phyloP scores from a whole-genome alignment of 495 filamentous ascomycete species.

The Penicillium atrosanguineum region DNA sequence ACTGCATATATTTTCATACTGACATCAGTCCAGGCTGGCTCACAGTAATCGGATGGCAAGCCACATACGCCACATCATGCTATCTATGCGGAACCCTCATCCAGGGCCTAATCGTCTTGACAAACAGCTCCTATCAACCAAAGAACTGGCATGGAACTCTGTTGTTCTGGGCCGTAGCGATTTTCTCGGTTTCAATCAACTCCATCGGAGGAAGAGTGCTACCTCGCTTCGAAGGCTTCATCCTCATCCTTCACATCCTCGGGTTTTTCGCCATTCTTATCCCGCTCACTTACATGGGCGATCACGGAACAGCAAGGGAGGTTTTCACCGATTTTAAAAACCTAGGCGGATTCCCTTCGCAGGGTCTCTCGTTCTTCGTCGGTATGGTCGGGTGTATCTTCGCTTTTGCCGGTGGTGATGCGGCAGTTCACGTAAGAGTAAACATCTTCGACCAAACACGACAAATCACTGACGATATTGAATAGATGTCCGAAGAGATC shows the following conservation, averaged over 20 bases:
- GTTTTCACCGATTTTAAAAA: slow-evolving; percentile 51
- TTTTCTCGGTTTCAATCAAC: slow-evolving; percentile 43
- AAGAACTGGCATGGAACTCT: slow-evolving; percentile 43
- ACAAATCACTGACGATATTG: neutral
- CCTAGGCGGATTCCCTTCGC: slow-evolving; percentile 40
- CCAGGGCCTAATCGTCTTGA: slow-evolving; percentile 39
- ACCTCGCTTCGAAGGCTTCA: slow-evolving; percentile 43
- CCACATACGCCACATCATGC: slow-evolving; percentile 36
- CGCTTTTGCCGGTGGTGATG: slow-evolving; percentile 40
- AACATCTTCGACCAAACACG: neutral
- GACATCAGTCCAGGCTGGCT: slow-evolving; percentile 37
- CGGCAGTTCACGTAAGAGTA: slow-evolving; percentile 39
- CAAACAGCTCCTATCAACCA: slow-evolving; percentile 32
- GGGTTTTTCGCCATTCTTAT: slow-evolving; percentile 54
- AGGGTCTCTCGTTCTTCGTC: slow-evolving; percentile 45
- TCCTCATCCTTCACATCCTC: slow-evolving; percentile 48
- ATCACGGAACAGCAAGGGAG: slow-evolving; percentile 34
- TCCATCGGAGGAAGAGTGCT: slow-evolving; percentile 36
- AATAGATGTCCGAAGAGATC: slow-evolving; percentile 55
- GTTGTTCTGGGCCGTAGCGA: slow-evolving; percentile 39
- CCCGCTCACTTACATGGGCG: slow-evolving; percentile 45
- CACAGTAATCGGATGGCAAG: slow-evolving; percentile 46
- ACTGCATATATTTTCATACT: neutral
- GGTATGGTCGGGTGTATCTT: slow-evolving; percentile 42
- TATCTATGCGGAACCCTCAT: slow-evolving; percentile 43